phyloP scores from a whole-genome alignment of 2,329 filamentous ascomycete species.

The Alternaria viburni region DNA sequence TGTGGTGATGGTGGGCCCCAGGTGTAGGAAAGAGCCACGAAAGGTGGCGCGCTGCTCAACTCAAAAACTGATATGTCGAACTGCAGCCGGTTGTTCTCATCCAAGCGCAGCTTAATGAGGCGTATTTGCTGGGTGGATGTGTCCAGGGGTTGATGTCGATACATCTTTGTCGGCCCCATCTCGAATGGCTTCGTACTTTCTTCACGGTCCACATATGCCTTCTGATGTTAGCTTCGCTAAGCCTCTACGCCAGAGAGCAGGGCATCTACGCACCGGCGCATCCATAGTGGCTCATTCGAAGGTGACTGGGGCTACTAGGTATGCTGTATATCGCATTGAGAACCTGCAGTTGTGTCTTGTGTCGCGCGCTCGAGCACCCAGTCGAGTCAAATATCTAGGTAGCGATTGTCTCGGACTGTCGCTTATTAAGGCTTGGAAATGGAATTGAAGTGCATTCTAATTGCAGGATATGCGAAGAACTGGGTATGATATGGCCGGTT shows the following conservation, averaged over 20 bases:
- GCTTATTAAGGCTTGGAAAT: no score
- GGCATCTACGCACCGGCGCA: neutral
- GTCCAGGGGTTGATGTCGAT: neutral
- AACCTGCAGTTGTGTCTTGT: no score
- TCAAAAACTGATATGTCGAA: neutral
- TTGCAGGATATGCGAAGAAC: no score
- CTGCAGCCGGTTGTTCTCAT: neutral
- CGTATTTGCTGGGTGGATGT: neutral
- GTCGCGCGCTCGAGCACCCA: no score
- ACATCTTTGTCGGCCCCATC: neutral
- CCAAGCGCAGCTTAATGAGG: neutral
- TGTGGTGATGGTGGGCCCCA: neutral
- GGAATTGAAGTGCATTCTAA: no score
- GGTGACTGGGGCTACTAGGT: neutral
- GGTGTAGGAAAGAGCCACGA: fast-evolving
- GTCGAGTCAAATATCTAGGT: no score
- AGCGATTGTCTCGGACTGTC: no score
- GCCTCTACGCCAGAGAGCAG: no score
- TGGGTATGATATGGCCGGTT: no score
- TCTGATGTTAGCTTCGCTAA: neutral
- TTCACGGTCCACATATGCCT: neutral
- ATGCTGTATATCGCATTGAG: no score
- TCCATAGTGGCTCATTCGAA: neutral
- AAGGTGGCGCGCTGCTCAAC: neutral
- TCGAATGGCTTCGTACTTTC: neutral